phyloP scores from a whole-genome alignment of 768 basidiomycete species.

The Rhodotorula sphaerocarpa region DNA sequence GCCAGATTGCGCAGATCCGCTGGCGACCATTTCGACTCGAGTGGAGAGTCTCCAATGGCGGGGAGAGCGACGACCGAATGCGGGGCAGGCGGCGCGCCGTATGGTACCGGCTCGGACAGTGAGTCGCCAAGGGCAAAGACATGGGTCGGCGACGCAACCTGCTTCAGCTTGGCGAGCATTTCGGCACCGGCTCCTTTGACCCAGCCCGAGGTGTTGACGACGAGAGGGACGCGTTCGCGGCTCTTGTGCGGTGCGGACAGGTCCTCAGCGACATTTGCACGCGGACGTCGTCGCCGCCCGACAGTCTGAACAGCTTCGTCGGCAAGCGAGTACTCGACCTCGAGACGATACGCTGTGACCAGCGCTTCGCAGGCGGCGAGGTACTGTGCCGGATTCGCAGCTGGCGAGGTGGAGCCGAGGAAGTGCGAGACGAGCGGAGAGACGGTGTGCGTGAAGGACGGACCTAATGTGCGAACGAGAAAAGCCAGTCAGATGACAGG shows the following conservation, averaged over 20 bases:
- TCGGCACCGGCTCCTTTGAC: slow-evolving; percentile 84
- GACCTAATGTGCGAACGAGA: slow-evolving; percentile 39
- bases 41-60: slow-evolving; percentile 19
- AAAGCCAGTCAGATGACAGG: not conserved
- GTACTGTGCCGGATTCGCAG: slow-evolving; percentile 67
- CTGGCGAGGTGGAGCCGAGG: slow-evolving; percentile 69
- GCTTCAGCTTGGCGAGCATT: slow-evolving; percentile 62
- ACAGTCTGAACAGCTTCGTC: not conserved
- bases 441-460: slow-evolving; percentile 74
- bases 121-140: slow-evolving; percentile 48
- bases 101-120: slow-evolving; percentile 1
- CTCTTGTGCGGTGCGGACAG: slow-evolving; percentile 39
- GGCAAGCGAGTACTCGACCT: slow-evolving; percentile 53
- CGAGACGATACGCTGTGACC: slow-evolving; percentile 55
- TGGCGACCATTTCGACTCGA: slow-evolving; percentile 30
- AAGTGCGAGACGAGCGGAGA: slow-evolving; percentile 68
- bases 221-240: slow-evolving; percentile 61
- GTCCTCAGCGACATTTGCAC: not conserved
- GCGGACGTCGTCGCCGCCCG: not conserved
- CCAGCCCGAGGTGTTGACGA: slow-evolving; percentile 98
- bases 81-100: not conserved
- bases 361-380: slow-evolving; percentile 60
- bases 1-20: slow-evolving; percentile 29
- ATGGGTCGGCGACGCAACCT: slow-evolving; percentile 54
- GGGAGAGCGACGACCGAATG: slow-evolving; percentile 1